Conservation (phyloP, 2,329 filamentous ascomycete genomes). For the Lomentospora prolificans region DNA sequence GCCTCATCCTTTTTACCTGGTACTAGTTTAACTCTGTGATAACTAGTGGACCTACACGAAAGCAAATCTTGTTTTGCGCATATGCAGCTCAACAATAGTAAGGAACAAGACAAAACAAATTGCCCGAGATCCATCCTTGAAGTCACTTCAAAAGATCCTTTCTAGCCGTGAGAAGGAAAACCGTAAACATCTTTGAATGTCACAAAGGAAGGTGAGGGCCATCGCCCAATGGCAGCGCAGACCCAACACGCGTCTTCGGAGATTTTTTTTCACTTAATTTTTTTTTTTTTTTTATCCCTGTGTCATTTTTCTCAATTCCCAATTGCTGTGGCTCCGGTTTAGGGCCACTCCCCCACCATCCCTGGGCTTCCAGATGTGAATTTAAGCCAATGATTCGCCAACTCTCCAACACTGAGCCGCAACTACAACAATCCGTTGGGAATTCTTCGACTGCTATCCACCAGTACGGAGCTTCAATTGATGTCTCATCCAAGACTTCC, state of each 20-base stretch:
- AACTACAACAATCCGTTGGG: not conserved
- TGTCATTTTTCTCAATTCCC: not conserved
- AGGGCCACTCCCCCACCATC: not conserved
- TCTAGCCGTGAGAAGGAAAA: no score
- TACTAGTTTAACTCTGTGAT: no score
- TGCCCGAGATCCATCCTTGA: not conserved
- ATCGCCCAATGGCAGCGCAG: not conserved
- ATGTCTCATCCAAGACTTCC: not conserved
- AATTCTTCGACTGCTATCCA: not conserved
- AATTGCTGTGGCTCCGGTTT: not conserved
- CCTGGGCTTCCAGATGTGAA: not conserved
- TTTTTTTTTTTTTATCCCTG: not conserved
- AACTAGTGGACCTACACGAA: not conserved
- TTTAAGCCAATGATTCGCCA: not conserved
- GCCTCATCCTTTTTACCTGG: no score
- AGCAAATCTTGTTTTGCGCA: no score
- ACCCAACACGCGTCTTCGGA: not conserved
- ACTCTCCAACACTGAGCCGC: not conserved
- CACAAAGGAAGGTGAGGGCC: no score
- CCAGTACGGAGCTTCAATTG: not conserved
- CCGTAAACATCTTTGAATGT: no score
- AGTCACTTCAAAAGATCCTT: not conserved
- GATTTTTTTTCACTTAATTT: not conserved
- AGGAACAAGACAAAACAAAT: not conserved
- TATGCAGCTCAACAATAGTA: conserved; percentile 1